Percentiles rank a stretch among this genome's conserved stretches.
Conservation (phyloP, 257 asterid genomes). For the Salvia splendens region DNA sequence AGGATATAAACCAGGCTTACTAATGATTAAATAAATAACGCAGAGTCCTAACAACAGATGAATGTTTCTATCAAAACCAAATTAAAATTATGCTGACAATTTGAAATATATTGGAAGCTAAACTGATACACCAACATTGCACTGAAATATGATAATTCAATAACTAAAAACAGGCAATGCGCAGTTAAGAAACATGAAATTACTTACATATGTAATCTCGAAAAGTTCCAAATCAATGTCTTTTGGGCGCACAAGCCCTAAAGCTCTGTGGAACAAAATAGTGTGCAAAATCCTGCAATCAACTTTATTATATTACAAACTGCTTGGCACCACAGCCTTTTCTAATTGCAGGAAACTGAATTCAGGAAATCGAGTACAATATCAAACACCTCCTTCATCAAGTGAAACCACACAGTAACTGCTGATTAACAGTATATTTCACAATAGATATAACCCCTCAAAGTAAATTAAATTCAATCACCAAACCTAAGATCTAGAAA, state of each 20-base stretch:
- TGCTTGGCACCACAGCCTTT: constrained; percentile 10
- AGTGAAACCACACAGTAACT: constrained; percentile 21
- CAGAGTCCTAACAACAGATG: background rate
- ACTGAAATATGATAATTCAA: no score
- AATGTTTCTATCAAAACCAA: constrained; percentile 1
- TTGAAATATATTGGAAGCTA: background rate
- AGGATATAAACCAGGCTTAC: background rate
- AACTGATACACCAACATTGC: background rate
- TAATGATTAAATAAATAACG: background rate
- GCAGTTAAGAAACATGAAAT: background rate
- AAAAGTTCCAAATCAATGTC: constrained; percentile 92
- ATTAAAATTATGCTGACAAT: background rate
- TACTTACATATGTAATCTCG: constrained; percentile 90
- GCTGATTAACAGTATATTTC: background rate
- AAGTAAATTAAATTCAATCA: background rate
- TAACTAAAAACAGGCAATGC: no score
- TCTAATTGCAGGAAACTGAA: constrained; percentile 11
- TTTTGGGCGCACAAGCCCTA: constrained; percentile 92
- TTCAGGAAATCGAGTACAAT: background rate
- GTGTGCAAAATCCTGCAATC: constrained; percentile 93
- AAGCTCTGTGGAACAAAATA: constrained; percentile 83
- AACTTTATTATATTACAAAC: constrained; percentile 32
- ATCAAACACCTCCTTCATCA: background rate
- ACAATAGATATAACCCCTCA: background rate
- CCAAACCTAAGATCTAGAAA: constrained; percentile 25